Conservation (phyloP, 108 stramenopile species). For the Thalassiosira profunda region DNA sequence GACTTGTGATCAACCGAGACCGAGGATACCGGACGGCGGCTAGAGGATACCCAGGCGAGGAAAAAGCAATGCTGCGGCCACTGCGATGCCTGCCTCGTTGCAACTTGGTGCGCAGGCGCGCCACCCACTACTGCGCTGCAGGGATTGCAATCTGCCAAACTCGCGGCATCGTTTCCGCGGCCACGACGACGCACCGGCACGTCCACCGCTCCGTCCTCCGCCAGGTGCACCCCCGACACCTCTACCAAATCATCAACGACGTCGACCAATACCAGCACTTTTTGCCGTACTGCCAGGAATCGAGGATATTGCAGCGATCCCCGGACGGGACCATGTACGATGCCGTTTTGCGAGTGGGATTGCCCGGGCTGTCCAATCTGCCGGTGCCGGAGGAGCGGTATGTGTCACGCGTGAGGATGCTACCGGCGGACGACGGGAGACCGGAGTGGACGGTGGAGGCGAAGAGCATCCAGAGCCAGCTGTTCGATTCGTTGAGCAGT, state of each 20-base stretch:
- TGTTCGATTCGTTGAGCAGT: constrained; percentile 74
- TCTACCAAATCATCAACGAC: constrained; percentile 77
- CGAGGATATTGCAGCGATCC: constrained; percentile 54
- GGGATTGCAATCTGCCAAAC: too few relatives aligned
- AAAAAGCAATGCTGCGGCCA: too few relatives aligned
- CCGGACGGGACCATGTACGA: constrained; percentile 63
- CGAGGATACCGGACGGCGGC: too few relatives aligned
- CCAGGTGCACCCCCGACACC: constrained; percentile 59
- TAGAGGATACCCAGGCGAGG: too few relatives aligned
- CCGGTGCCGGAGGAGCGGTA: constrained; percentile 64
- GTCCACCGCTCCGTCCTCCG: constrained; percentile 35
- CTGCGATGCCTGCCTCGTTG: too few relatives aligned
- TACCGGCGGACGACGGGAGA: constrained; percentile 8
- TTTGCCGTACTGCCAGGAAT: constrained; percentile 70
- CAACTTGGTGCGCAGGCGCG: too few relatives aligned
- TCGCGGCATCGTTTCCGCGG: too few relatives aligned
- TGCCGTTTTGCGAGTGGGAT: constrained; percentile 66
- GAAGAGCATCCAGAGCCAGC: constrained; percentile 68
- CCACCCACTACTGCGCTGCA: too few relatives aligned
- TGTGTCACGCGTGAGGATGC: constrained; percentile 60
- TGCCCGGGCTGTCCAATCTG: constrained; percentile 44
- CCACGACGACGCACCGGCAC: constrained; percentile 33
- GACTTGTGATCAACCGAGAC: too few relatives aligned
- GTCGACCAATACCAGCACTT: constrained; percentile 74
- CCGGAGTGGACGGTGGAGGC: constrained; percentile 54